Percentiles rank a stretch among this genome's conserved stretches.
Conservation (phyloP, 2,329 filamentous ascomycete genomes). For the Fusarium longipes region DNA sequence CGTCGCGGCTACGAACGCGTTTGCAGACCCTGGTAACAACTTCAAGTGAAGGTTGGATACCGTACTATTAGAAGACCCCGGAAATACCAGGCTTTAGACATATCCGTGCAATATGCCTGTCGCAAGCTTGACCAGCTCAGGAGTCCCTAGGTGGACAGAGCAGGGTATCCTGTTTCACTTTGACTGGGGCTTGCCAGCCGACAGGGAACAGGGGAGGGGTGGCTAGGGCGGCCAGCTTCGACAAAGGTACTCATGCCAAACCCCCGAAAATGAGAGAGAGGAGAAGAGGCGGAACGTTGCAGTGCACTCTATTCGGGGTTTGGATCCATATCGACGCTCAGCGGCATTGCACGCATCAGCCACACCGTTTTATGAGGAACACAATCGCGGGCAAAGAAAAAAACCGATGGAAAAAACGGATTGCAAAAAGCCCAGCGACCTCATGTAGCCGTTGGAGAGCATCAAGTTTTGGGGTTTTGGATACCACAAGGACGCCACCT, state of each 20-base stretch:
- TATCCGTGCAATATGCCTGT: constrained; percentile 48
- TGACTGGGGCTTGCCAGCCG: constrained; percentile 51
- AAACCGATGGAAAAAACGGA: constrained; percentile 3
- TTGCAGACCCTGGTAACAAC: constrained; percentile 33
- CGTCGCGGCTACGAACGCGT: constrained; percentile 32
- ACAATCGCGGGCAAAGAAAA: constrained; percentile 14
- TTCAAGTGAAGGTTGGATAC: constrained; percentile 42
- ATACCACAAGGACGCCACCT: constrained; percentile 26
- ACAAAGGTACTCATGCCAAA: constrained; percentile 35
- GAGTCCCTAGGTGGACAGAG: constrained; percentile 57
- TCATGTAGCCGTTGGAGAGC: constrained; percentile 19
- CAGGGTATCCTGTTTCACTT: constrained; percentile 66
- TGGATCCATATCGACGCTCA: constrained; percentile 23
- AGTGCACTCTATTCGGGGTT: constrained; percentile 36
- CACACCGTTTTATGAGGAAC: constrained; percentile 33
- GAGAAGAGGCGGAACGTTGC: constrained; percentile 45
- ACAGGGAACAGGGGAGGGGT: constrained; percentile 45
- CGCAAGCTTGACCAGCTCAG: constrained; percentile 59
- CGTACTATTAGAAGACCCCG: constrained; percentile 24
- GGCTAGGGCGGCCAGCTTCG: constrained; percentile 31
- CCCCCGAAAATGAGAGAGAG: constrained; percentile 36
- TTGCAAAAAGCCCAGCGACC: constrained; percentile 12
- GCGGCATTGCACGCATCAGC: constrained; percentile 39
- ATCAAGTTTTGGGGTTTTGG: constrained; percentile 18
- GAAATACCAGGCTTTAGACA: constrained; percentile 39